phyloP scores from a whole-genome alignment of 2,329 filamentous ascomycete species.

The Dactylella cylindrospora region DNA sequence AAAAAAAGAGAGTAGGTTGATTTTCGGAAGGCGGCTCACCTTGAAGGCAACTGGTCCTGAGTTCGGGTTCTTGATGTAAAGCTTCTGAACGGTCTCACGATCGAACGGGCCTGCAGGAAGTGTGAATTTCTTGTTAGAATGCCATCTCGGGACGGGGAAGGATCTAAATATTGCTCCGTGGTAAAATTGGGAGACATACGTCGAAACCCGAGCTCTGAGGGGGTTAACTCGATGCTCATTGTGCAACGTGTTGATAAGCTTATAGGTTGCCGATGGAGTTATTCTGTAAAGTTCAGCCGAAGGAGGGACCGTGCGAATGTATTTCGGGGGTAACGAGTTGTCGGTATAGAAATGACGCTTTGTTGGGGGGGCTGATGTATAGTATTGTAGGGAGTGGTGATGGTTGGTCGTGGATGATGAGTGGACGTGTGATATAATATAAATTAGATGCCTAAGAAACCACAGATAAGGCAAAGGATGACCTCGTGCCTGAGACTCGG shows the following conservation, averaged over 20 bases:
- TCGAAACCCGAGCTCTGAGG: constrained; percentile 86
- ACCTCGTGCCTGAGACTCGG: too few species aligned
- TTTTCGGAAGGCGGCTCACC: constrained; percentile 55
- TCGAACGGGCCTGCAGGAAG: constrained; percentile 63
- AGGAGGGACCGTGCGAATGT: too few species aligned
- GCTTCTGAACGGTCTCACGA: constrained; percentile 64
- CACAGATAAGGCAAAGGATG: too few species aligned
- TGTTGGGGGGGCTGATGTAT: too few species aligned
- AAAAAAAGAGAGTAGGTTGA: not conserved
- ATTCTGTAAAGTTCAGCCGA: too few species aligned
- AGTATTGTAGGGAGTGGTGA: too few species aligned
- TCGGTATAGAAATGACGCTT: too few species aligned
- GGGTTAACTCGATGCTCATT: constrained; percentile 96
- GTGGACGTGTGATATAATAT: too few species aligned
- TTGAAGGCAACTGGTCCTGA: constrained; percentile 68
- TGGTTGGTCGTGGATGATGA: too few species aligned
- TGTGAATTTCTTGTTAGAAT: constrained; percentile 16
- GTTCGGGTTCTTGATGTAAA: constrained; percentile 67
- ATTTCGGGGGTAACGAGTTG: too few species aligned
- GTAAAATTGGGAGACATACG: constrained; percentile 62
- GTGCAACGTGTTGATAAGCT: constrained; percentile 50
- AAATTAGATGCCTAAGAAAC: too few species aligned
- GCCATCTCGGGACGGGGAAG: not conserved
- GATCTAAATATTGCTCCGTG: constrained; percentile 6
- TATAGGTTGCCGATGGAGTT: too few species aligned